Conservation (phyloP, 2,329 filamentous ascomycete species). For the Mycosphaerella sp. region DNA sequence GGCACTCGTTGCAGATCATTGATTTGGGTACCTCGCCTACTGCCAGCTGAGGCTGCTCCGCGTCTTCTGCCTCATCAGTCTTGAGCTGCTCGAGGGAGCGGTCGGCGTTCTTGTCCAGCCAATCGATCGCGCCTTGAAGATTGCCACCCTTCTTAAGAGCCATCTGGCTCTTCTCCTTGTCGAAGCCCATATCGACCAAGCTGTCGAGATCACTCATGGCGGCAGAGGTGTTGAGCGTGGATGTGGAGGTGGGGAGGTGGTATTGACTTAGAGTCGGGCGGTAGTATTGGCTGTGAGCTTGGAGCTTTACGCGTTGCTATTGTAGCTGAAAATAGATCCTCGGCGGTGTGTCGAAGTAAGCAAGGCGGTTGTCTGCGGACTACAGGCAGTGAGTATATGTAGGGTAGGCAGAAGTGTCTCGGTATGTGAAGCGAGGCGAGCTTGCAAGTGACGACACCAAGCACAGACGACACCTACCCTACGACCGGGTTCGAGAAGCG, state of each 20-base stretch:
- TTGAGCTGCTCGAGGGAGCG: conserved; percentile 78
- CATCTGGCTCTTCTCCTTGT: conserved; percentile 70
- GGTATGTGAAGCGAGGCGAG: too few species aligned
- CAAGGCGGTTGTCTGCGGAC: too few species aligned
- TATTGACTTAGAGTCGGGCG: neutral
- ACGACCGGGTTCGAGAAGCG: neutral
- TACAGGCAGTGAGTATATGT: too few species aligned
- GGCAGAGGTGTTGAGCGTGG: conserved; percentile 32
- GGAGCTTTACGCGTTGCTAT: neutral
- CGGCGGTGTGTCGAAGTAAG: too few species aligned
- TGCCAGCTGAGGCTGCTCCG: conserved; percentile 54
- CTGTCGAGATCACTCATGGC: conserved; percentile 49
- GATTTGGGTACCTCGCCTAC: conserved; percentile 68
- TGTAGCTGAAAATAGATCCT: too few species aligned
- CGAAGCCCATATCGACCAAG: conserved; percentile 68
- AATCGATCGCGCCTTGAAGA: conserved; percentile 78
- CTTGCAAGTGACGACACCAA: too few species aligned
- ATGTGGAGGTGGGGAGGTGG: neutral
- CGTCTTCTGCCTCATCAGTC: conserved; percentile 34
- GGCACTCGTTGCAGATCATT: conserved; percentile 89
- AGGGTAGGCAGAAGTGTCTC: too few species aligned
- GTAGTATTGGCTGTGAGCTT: neutral
- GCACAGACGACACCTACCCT: neutral
- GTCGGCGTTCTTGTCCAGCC: conserved; percentile 88
- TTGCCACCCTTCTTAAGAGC: conserved; percentile 79